Evolutionary conservation across 2,329 filamentous ascomycete genomes (phyloP).

Genomic region (Penicillium rolfsii): DNA sequence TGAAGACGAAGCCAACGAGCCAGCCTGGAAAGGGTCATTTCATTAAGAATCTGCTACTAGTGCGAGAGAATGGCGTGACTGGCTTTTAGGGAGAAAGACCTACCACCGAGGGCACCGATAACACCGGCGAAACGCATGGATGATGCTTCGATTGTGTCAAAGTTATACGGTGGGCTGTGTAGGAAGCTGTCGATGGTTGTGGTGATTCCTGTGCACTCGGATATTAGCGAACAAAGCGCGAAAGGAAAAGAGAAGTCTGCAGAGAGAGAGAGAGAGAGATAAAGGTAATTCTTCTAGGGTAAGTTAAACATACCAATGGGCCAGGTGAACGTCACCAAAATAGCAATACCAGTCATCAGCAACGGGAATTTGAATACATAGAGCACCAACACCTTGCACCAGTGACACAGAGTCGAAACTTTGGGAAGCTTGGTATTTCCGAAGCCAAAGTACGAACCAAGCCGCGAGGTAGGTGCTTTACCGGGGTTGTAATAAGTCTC

Average conservation of each 20-base stretch:
- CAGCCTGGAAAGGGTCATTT: constrained; percentile 28
- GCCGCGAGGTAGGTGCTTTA: constrained; percentile 19
- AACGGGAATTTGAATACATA: constrained; percentile 40
- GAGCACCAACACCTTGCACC: constrained; percentile 28
- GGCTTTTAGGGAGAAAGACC: neutral
- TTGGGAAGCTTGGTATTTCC: constrained; percentile 37
- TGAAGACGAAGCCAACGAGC: constrained; percentile 41
- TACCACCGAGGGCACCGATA: constrained; percentile 39
- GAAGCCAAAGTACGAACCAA: constrained; percentile 37
- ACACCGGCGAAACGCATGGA: constrained; percentile 44
- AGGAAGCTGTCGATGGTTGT: constrained; percentile 42
- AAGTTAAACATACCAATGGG: constrained; percentile 35
- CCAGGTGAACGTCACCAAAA: constrained; percentile 45
- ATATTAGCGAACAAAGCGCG: neutral
- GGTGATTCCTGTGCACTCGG: constrained; percentile 33
- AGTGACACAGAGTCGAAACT: constrained; percentile 27
- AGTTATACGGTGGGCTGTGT: constrained; percentile 40
- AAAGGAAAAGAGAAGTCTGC: too few relatives aligned
- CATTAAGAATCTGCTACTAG: neutral
- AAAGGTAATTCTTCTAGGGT: neutral
- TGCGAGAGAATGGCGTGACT: too few relatives aligned
- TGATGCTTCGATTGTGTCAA: constrained; percentile 40
- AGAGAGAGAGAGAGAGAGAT: neutral
- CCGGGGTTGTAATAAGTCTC: constrained; percentile 39
- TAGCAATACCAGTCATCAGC: constrained; percentile 36